Conservation (phyloP, 805 yeast species). For the Candida ascalaphidarum region DNA sequence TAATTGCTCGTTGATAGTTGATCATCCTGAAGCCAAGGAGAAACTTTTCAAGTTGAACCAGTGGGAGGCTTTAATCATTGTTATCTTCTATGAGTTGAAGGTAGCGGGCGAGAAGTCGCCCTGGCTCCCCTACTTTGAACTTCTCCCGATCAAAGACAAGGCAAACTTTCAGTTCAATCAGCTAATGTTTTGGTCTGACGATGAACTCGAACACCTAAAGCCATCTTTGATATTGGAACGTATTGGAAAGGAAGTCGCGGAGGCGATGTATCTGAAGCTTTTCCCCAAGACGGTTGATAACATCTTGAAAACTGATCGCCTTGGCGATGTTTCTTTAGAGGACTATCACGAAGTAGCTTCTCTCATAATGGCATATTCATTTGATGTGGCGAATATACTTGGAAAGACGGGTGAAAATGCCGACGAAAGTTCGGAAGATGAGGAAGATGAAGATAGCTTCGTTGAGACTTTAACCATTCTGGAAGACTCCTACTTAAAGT, state of each 20-base stretch:
- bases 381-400: slow-evolving; percentile 54
- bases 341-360: slow-evolving; percentile 70
- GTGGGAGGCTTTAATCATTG: slow-evolving; percentile 74
- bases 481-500: slow-evolving; percentile 43
- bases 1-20: slow-evolving; percentile 38
- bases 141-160: slow-evolving; percentile 47
- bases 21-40: slow-evolving; percentile 20
- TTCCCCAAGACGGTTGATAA: slow-evolving; percentile 28
- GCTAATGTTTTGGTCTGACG: slow-evolving; percentile 72
- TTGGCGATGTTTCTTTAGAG: slow-evolving; percentile 32
- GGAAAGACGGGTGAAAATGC: background rate
- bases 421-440: slow-evolving; percentile 1
- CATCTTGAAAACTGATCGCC: slow-evolving; percentile 22
- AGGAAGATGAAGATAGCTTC: slow-evolving; percentile 3
- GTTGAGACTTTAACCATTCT: too few species aligned
- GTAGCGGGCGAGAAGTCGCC: slow-evolving; percentile 36
- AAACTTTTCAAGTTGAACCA: slow-evolving; percentile 40
- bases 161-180: slow-evolving; percentile 42
- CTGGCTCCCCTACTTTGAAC: slow-evolving; percentile 67
- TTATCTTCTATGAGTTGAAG: slow-evolving; percentile 52
- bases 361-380: slow-evolving; percentile 80
- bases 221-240: slow-evolving; percentile 69
- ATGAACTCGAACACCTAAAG: slow-evolving; percentile 44
- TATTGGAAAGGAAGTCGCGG: slow-evolving; percentile 64
- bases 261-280: slow-evolving; percentile 44